Evolutionary conservation across 2,329 filamentous ascomycete genomes (phyloP).

Genomic region (Pseudogymnoascus sp.): DNA sequence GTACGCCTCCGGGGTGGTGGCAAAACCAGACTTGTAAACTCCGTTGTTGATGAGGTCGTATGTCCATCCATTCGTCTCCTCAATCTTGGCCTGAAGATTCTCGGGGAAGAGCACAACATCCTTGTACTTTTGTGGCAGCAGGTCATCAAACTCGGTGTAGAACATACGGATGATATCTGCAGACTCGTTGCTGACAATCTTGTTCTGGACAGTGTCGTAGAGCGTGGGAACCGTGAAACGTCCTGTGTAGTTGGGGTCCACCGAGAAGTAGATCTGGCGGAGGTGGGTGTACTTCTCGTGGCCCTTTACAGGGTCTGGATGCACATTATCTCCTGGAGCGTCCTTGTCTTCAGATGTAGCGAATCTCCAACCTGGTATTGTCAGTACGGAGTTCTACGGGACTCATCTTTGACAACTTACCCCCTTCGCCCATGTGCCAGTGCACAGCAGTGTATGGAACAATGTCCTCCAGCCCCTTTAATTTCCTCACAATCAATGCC

Average conservation of each 20-base stretch:
- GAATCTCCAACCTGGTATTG: slow-evolving; percentile 53
- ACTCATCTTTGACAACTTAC: slow-evolving; percentile 18
- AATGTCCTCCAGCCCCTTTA: slow-evolving; percentile 87
- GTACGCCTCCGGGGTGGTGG: slow-evolving; percentile 75
- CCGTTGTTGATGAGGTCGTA: slow-evolving; percentile 68
- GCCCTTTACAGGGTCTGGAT: slow-evolving; percentile 53
- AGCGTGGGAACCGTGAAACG: slow-evolving; percentile 64
- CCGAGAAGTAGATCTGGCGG: slow-evolving; percentile 58
- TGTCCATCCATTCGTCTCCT: slow-evolving; percentile 71
- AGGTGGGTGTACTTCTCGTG: slow-evolving; percentile 45
- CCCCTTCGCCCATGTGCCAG: slow-evolving; percentile 60
- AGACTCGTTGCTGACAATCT: slow-evolving; percentile 76
- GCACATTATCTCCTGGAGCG: slow-evolving; percentile 52
- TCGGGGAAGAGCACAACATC: slow-evolving; percentile 61
- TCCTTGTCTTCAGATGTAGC: slow-evolving; percentile 50
- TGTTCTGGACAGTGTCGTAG: slow-evolving; percentile 56
- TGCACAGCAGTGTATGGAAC: slow-evolving; percentile 43
- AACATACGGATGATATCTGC: slow-evolving; percentile 81
- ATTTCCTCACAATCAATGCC: slow-evolving; percentile 74
- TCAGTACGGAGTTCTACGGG: background rate
- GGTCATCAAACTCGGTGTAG: slow-evolving; percentile 68
- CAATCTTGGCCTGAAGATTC: slow-evolving; percentile 56
- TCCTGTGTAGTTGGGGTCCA: slow-evolving; percentile 57
- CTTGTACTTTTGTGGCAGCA: slow-evolving; percentile 53
- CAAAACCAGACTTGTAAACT: slow-evolving; percentile 73